Percentiles rank a stretch among this genome's conserved stretches.
Evolutionary conservation across 1,284 basidiomycete species (phyloP).

Genomic region (Pyrrhoderma lamaoense): DNA sequence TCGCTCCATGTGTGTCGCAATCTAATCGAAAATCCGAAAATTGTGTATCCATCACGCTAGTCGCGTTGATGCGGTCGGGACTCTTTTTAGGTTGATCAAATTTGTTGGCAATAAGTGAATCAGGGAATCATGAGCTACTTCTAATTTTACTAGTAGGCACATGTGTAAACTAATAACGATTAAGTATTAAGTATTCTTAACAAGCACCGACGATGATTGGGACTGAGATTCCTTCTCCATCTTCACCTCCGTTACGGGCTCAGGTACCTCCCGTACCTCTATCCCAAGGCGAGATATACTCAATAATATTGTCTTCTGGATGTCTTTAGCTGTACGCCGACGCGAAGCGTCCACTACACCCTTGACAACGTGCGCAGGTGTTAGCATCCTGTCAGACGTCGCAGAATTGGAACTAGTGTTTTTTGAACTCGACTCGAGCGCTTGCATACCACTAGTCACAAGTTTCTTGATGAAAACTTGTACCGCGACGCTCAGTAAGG

Average conservation of each 20-base stretch:
- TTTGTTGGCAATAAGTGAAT: too few species aligned
- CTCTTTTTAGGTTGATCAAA: too few species aligned
- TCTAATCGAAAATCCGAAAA: too few species aligned
- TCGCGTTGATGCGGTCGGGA: too few species aligned
- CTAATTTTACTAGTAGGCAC: too few species aligned
- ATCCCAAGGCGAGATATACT: slow-evolving; percentile 8
- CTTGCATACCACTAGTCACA: slow-evolving; percentile 7
- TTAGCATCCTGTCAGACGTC: slow-evolving; percentile 7
- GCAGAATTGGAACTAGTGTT: not conserved
- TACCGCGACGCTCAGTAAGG: slow-evolving; percentile 6
- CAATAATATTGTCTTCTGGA: slow-evolving; percentile 5
- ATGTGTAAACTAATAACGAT: too few species aligned
- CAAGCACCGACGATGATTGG: not conserved
- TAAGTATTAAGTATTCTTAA: not conserved
- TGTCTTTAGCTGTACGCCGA: not conserved
- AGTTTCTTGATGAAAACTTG: slow-evolving; percentile 7
- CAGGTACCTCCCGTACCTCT: not conserved
- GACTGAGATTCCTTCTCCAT: too few species aligned
- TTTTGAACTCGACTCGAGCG: not conserved
- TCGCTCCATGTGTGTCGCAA: too few species aligned
- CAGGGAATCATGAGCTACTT: too few species aligned
- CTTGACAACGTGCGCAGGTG: slow-evolving; percentile 14
- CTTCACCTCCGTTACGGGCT: not conserved
- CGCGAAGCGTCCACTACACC: slow-evolving; percentile 6
- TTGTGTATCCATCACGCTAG: too few species aligned